Conservation (phyloP, 306 rosid species). For the Castanea mollissima region DNA sequence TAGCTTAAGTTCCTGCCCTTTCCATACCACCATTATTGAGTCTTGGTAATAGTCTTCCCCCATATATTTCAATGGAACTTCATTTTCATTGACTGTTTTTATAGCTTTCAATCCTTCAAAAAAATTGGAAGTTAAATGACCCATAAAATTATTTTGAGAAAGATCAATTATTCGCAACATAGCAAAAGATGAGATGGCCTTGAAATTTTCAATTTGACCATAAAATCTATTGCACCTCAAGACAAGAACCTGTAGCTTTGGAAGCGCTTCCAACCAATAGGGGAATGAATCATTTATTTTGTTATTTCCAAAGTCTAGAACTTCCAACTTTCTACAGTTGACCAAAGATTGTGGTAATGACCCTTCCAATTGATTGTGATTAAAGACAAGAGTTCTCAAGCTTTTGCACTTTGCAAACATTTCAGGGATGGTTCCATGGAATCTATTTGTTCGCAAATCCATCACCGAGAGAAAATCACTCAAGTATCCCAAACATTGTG, state of each 20-base stretch:
- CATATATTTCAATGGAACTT: too few species aligned
- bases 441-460: conserved; percentile 31
- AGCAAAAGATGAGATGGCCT: conserved; percentile 4
- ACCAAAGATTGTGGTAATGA: conserved; percentile 21
- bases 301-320: conserved; percentile 44
- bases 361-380: conserved; percentile 36
- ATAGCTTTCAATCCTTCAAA: too few species aligned
- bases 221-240: conserved; percentile 32
- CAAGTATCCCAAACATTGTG: conserved; percentile 20
- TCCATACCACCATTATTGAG: too few species aligned
- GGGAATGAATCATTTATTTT: conserved; percentile 30
- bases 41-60: too few species aligned
- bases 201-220: conserved; percentile 26
- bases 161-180: conserved; percentile 35
- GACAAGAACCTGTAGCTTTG: conserved; percentile 26
- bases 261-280: conserved; percentile 29
- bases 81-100: too few species aligned
- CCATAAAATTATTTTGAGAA: conserved; percentile 28
- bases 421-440: conserved; percentile 22
- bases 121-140: too few species aligned
- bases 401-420: neutral
- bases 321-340: neutral
- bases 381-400: conserved; percentile 16
- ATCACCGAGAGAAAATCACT: neutral
- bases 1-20: too few species aligned